A percentile compares a stretch with the other conserved stretches of the same genome.
Evolutionary conservation across 2,329 filamentous ascomycete genomes (phyloP).

Genomic region (Fusarium domesticum): DNA sequence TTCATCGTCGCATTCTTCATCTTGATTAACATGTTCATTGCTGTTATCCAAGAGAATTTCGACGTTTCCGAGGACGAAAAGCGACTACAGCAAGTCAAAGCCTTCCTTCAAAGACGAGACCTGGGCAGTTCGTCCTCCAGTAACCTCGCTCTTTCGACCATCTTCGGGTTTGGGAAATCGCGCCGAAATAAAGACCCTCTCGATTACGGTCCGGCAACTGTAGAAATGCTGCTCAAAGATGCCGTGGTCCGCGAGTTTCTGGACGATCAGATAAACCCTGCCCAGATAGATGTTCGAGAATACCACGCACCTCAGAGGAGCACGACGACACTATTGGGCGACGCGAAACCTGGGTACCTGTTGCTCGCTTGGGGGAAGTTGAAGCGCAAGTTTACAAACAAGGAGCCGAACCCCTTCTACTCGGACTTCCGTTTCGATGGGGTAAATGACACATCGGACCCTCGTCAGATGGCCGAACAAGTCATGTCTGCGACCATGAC

Average conservation of each 20-base stretch:
- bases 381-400: slow-evolving; percentile 53
- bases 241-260: slow-evolving; percentile 93
- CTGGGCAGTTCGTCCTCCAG: slow-evolving; percentile 62
- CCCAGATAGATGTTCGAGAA: slow-evolving; percentile 32
- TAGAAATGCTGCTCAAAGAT: slow-evolving; percentile 96
- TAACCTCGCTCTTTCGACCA: slow-evolving; percentile 73
- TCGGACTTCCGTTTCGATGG: slow-evolving; percentile 67
- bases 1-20: slow-evolving; percentile 95
- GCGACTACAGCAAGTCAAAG: slow-evolving; percentile 90
- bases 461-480: slow-evolving; percentile 83
- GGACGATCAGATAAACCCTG: slow-evolving; percentile 52
- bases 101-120: slow-evolving; percentile 89
- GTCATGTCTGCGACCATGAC: slow-evolving; percentile 80
- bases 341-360: slow-evolving; percentile 56
- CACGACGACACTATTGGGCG: slow-evolving; percentile 35
- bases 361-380: slow-evolving; percentile 62
- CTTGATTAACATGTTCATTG: slow-evolving; percentile 99
- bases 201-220: slow-evolving; percentile 85
- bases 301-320: slow-evolving; percentile 31
- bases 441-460: slow-evolving; percentile 75
- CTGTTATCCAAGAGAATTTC: slow-evolving; percentile 99
- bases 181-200: slow-evolving; percentile 72
- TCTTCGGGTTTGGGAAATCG: slow-evolving; percentile 62
- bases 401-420: slow-evolving; percentile 94
- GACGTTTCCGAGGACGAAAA: slow-evolving; percentile 99